These are phyloP conservation scores for Aplosporella prunicola DNA, from an alignment of 2,329 filamentous ascomycete genomes.

Conservation along the genomic window DNA sequence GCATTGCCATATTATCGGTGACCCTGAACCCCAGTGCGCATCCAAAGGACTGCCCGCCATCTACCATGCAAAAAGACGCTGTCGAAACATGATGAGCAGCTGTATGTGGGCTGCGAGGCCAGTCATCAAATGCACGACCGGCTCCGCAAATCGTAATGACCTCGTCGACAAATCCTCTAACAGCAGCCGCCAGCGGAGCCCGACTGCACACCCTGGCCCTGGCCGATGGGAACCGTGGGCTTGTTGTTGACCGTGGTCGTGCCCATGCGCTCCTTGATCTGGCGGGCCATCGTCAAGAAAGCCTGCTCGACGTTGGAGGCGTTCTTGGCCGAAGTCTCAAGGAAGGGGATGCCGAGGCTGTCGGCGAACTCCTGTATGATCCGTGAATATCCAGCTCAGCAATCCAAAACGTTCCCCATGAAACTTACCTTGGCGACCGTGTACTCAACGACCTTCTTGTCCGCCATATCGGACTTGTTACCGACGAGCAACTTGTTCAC, in stretches of 20 bases:
- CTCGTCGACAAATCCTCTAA: conserved; percentile 39
- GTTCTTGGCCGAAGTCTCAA: conserved; percentile 99
- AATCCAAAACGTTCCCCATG: not conserved
- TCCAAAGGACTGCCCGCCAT: conserved; percentile 12
- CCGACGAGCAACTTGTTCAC: conserved; percentile 99
- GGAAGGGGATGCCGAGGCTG: conserved; percentile 96
- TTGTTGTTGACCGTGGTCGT: conserved; percentile 97
- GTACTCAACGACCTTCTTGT: conserved; percentile 99
- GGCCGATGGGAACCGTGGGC: conserved; percentile 90
- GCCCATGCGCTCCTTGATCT: conserved; percentile 99
- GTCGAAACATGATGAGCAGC: conserved; percentile 10
- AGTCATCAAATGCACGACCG: conserved; percentile 8
- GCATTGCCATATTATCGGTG: conserved; percentile 8
- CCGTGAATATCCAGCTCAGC: conserved; percentile 13
- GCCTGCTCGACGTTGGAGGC: conserved; percentile 99
- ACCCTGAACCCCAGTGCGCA: conserved; percentile 11
- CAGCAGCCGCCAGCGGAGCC: conserved; percentile 82
- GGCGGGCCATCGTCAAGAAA: conserved; percentile 98
- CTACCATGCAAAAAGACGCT: conserved; percentile 12
- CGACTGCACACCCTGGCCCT: conserved; percentile 87
- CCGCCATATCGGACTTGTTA: conserved; percentile 99
- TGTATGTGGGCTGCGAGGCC: conserved; percentile 7
- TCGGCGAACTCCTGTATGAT: conserved; percentile 82
- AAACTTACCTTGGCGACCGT: conserved; percentile 86
- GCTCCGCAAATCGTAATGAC: conserved; percentile 6